Conservation (phyloP, 257 asterid species). For the Solanum megistacrolobum region DNA sequence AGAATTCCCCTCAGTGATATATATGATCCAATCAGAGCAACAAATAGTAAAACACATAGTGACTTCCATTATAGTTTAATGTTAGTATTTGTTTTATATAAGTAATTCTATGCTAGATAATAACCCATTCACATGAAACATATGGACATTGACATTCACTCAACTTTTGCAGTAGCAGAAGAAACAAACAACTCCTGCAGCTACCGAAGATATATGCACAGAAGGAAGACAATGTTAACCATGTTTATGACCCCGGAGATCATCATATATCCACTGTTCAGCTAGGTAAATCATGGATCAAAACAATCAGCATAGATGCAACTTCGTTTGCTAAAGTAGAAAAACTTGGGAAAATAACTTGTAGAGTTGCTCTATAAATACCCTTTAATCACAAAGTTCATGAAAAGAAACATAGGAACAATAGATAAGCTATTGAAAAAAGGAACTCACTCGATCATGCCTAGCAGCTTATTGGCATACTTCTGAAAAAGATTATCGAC, state of each 20-base stretch:
- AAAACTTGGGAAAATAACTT: background rate
- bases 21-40: background rate
- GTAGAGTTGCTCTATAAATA: too few relatives aligned
- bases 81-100: background rate
- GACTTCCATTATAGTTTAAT: background rate
- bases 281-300: background rate
- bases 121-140: background rate
- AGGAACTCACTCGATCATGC: conserved; percentile 59
- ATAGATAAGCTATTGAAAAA: background rate
- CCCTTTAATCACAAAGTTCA: background rate
- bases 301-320: background rate
- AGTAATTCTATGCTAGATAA: background rate
- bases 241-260: background rate
- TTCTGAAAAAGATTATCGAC: conserved; percentile 49
- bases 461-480: conserved; percentile 38
- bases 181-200: background rate
- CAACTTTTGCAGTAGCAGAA: background rate
- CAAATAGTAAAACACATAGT: background rate
- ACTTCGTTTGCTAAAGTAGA: background rate
- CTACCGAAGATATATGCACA: background rate
- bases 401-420: background rate
- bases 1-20: background rate
- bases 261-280: background rate
- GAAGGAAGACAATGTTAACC: background rate
- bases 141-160: background rate